These are phyloP conservation scores for Styphnolobium japonicum DNA, from an alignment of 306 rosid genomes.

Conservation along the genomic window DNA sequence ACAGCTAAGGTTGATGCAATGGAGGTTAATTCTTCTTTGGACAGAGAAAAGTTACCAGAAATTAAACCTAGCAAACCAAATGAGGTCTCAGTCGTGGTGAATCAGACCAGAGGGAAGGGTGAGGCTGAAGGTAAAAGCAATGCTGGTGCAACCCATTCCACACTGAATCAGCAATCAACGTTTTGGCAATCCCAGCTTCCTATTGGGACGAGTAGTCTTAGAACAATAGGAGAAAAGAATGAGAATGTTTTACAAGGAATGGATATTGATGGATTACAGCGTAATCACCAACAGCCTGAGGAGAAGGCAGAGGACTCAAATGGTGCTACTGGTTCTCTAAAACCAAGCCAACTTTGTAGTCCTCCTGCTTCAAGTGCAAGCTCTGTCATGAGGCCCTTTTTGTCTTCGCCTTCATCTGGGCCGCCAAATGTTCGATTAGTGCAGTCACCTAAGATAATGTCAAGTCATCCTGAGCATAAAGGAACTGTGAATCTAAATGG, in stretches of 20 bases:
- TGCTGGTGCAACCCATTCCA: constrained; percentile 31
- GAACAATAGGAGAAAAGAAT: constrained; percentile 25
- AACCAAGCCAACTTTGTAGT: constrained; percentile 44
- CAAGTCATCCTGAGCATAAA: constrained; percentile 39
- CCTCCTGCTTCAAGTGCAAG: constrained; percentile 40
- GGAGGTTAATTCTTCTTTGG: constrained; percentile 47
- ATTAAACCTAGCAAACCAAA: constrained; percentile 46
- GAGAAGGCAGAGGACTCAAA: constrained; percentile 43
- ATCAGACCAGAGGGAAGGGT: constrained; percentile 48
- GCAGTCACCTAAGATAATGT: constrained; percentile 41
- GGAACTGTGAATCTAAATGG: neutral
- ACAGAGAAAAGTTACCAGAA: constrained; percentile 62
- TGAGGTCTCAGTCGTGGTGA: constrained; percentile 49
- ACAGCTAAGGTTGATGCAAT: constrained; percentile 59
- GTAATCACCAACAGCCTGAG: constrained; percentile 45
- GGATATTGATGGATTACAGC: constrained; percentile 46
- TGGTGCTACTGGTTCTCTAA: constrained; percentile 28
- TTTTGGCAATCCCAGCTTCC: constrained; percentile 65
- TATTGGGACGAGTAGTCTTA: constrained; percentile 30
- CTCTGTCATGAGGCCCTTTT: constrained; percentile 40
- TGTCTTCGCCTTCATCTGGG: constrained; percentile 39
- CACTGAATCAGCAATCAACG: constrained; percentile 44
- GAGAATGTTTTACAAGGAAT: constrained; percentile 47
- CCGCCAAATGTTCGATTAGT: constrained; percentile 38
- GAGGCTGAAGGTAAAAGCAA: constrained; percentile 56